Evolutionary conservation across 2,329 filamentous ascomycete genomes (phyloP), one percentile per base, ranked within the genome.

Genomic region (Aciculosporium take): DNA sequence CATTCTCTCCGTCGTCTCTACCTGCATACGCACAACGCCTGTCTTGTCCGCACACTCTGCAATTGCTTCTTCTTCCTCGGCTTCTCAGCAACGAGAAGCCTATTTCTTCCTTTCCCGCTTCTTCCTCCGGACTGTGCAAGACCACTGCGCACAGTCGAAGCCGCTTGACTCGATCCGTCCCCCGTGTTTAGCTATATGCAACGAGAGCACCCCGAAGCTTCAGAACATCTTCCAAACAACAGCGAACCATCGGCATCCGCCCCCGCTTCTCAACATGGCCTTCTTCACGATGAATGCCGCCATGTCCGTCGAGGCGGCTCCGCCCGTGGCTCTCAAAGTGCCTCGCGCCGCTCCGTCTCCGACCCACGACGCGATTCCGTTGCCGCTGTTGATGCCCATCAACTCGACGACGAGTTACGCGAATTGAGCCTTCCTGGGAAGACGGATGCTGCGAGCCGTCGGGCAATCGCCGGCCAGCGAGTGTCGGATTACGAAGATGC

Each of bases 401-500:
- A 58, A 46, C 64, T 77, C 49, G 65, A 71, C 48, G 65, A 69
- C 48, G 60, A 63, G 58, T 59, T 76, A 51, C 65, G 62, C 53
- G 58, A 72, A 66, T 51, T 79, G 73, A 78, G 60, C 46, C 45
- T 63, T 40, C 48, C 44, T 34, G 54, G 56, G 32, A 51, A 46
- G 36, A 48, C 52, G 34, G 50, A 48, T 43, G 56, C 48, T 38
- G 54, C 45, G 44, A 50, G 48, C 41, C 56, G 44, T 45, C 51
- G 54, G 46, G 50, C 49, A 41, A 50, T 55, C 50, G 64, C 66
- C 33, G 72, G 72, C 32, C 67, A 76, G 49, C 65, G 72, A 36
- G 71, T 80, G 40, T 63, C 64, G 28, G 73, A 77, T 42, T 76
- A 80, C 54, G 76, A 81, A 53, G 76, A 72, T 56, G 74, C 74